A percentile compares a stretch with the other conserved stretches of the same genome.
Evolutionary conservation across 305 asterid species (phyloP).

Genomic region (Solanum aculeatissimum): DNA sequence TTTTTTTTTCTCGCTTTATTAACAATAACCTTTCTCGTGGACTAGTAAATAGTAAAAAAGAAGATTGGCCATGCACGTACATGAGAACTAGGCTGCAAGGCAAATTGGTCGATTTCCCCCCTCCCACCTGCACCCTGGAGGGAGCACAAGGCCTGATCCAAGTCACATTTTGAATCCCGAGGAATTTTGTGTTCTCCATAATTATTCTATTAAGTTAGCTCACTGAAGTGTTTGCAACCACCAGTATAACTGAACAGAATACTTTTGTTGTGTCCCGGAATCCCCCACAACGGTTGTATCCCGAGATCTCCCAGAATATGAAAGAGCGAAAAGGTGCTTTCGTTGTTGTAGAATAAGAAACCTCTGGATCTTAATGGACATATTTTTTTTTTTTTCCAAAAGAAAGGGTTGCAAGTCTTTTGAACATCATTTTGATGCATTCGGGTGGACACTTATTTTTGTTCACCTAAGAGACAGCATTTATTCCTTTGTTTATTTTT

Average conservation of each 20-base stretch:
- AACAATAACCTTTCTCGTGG: background rate
- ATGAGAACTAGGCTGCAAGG: background rate
- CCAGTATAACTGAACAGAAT: background rate
- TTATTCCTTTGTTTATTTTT: background rate
- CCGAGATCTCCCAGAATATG: background rate
- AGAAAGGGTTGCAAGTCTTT: background rate
- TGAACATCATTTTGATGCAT: background rate
- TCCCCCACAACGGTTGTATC: no score
- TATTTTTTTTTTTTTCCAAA: background rate
- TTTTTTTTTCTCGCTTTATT: background rate
- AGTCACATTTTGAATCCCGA: background rate
- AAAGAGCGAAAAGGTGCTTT: background rate
- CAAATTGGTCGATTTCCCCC: background rate
- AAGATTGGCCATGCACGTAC: background rate
- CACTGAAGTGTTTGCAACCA: background rate
- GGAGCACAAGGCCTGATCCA: background rate
- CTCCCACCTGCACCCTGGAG: background rate
- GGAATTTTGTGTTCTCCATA: background rate
- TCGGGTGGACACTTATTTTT: background rate
- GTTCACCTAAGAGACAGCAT: background rate
- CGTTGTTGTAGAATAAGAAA: background rate
- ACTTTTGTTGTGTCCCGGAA: no score
- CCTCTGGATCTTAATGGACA: background rate
- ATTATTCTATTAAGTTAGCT: background rate
- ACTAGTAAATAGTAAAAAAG: background rate